Percentiles rank a stretch among this genome's conserved stretches.
Conservation (phyloP, 2,329 filamentous ascomycete genomes). For the Diaporthe ilicicola region DNA sequence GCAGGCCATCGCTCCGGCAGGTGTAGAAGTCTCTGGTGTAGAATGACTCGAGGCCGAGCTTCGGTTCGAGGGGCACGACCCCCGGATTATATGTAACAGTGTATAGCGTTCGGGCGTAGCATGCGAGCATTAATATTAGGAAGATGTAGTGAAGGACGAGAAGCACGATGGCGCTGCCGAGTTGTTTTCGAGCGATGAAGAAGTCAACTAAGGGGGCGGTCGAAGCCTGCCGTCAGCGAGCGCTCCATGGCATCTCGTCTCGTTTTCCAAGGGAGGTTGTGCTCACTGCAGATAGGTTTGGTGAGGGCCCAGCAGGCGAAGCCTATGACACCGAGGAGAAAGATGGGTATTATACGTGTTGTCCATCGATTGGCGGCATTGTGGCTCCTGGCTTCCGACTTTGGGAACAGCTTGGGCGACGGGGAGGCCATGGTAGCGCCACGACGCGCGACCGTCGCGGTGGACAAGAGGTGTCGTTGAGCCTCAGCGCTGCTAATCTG, state of each 20-base stretch:
- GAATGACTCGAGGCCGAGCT: conserved; percentile 75
- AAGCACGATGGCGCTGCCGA: conserved; percentile 71
- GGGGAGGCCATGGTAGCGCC: conserved; percentile 13
- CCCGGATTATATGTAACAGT: conserved; percentile 77
- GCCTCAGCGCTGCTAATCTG: not conserved
- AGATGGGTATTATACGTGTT: conserved; percentile 72
- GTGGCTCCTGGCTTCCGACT: conserved; percentile 42
- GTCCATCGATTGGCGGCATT: conserved; percentile 62
- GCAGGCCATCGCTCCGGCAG: conserved; percentile 84
- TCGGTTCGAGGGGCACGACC: conserved; percentile 71
- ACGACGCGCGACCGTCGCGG: conserved; percentile 21
- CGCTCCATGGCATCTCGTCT: not conserved
- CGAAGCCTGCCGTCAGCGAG: not conserved
- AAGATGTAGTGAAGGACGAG: conserved; percentile 78
- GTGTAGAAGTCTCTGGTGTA: conserved; percentile 86
- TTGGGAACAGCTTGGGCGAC: not conserved
- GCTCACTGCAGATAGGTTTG: conserved; percentile 72
- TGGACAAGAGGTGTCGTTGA: conserved; percentile 14
- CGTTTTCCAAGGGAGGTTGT: not conserved
- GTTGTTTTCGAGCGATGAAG: conserved; percentile 63
- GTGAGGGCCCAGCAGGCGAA: conserved; percentile 79
- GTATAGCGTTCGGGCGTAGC: conserved; percentile 77
- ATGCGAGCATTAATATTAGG: conserved; percentile 69
- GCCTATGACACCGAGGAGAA: conserved; percentile 71
- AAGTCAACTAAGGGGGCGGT: conserved; percentile 69